Conservation (phyloP, 169 alveolate genomes). For the Cryptosporidium viatorum region DNA sequence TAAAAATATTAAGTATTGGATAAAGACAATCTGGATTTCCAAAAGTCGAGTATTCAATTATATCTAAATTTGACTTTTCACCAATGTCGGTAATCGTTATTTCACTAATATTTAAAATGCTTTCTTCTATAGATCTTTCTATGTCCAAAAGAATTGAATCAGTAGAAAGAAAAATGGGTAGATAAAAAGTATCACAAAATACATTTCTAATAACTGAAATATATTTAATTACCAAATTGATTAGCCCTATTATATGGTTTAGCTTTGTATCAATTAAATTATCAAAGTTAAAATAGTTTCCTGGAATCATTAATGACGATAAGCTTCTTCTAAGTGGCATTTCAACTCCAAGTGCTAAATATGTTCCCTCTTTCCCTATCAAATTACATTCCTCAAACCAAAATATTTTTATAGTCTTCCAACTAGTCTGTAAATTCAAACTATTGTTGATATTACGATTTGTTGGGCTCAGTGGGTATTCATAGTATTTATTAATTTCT, state of each 20-base stretch:
- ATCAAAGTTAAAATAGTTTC: not conserved
- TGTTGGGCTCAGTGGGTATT: constrained; percentile 2
- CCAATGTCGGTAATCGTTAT: constrained; percentile 39
- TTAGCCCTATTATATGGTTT: constrained; percentile 6
- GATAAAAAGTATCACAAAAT: constrained; percentile 14
- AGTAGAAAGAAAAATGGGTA: constrained; percentile 56
- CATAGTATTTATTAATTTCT: not conserved
- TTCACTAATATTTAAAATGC: constrained; percentile 15
- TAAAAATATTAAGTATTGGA: constrained; percentile 26
- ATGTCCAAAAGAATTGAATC: constrained; percentile 50
- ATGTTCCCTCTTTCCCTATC: constrained; percentile 30
- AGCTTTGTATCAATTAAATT: not conserved
- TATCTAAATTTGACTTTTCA: not conserved
- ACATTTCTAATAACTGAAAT: constrained; percentile 41
- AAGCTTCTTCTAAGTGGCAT: constrained; percentile 42
- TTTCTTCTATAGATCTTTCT: constrained; percentile 10
- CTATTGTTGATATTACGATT: not conserved
- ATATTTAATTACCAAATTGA: constrained; percentile 33
- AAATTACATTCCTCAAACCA: constrained; percentile 44
- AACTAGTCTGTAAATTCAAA: not conserved
- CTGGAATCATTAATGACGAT: constrained; percentile 17
- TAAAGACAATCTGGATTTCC: not conserved
- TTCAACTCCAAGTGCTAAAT: constrained; percentile 57
- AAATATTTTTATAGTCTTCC: constrained; percentile 21
- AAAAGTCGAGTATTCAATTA: constrained; percentile 10